Conservation (phyloP, 371 early-diverging fungal genomes). For the Mucor circinelloides region DNA sequence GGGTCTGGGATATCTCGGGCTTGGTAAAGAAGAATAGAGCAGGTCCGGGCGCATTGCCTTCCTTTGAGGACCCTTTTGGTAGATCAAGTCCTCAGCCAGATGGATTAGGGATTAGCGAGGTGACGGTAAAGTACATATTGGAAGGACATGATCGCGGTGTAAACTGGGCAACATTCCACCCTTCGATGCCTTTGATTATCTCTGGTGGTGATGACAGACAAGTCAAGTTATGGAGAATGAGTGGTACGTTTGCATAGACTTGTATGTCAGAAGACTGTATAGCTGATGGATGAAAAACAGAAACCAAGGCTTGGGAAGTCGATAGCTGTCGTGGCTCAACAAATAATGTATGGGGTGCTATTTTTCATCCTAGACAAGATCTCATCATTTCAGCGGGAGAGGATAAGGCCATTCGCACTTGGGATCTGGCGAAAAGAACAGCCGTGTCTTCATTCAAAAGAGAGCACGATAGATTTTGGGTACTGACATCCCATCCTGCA, state of each 20-base stretch:
- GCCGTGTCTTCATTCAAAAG: background rate
- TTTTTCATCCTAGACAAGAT: conserved; percentile 94
- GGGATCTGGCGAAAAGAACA: background rate
- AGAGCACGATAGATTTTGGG: conserved; percentile 42
- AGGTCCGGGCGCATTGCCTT: conserved; percentile 32
- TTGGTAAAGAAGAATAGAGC: background rate
- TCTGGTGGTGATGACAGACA: conserved; percentile 39
- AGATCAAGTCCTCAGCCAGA: conserved; percentile 71
- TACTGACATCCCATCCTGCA: conserved; percentile 92
- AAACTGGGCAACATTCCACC: background rate
- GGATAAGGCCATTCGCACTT: background rate
- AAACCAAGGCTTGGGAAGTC: conserved; percentile 96
- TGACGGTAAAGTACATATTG: background rate
- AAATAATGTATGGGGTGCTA: conserved; percentile 92
- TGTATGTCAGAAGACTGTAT: too few relatives aligned
- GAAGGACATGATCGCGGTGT: background rate
- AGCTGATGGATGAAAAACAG: conserved; percentile 47
- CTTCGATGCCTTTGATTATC: background rate
- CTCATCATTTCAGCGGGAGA: conserved; percentile 79
- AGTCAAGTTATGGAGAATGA: conserved; percentile 98
- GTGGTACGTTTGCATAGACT: conserved; percentile 56
- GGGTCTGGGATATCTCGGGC: conserved; percentile 97
- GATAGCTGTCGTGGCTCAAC: conserved; percentile 98
- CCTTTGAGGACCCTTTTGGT: conserved; percentile 53
- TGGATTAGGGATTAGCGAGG: conserved; percentile 12